Base-by-base conservation (phyloP, 2,329 filamentous ascomycete species). In the Clonostachys chloroleuca region DNA sequence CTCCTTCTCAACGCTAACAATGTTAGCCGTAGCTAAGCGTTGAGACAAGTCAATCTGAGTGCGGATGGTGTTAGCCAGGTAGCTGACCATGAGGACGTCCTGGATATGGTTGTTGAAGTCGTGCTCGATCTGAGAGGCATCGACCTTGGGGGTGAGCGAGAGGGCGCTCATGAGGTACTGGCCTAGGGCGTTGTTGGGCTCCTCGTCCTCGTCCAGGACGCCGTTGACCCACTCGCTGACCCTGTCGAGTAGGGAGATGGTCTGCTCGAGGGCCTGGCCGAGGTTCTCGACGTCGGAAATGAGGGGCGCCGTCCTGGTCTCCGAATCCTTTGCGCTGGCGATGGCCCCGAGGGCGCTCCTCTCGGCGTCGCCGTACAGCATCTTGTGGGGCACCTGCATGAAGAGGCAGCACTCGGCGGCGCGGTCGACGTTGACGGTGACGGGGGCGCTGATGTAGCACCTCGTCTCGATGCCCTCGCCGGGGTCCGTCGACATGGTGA, bases 91-190 rank as follows among this genome's bases (percentile, higher is more conserved):
- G 56, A 99, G 84, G 51, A 99, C 92, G 68, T 99, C 94, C 76
- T 99, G 94, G 70, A 99, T 91, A 75, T 99, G 94, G 78, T 95
- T 96, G 83, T 99, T 99, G 83, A 99, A 99, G 77, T 97, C 92
- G 65, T 87, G 81, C 79, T 99, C 94, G 64, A 99, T 92, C 66
- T 95, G 87, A 52, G 84, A 80, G 36, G 86, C 77, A 61, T 96
- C 89, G 51, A 97, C 94, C 80, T 97, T 99, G 62, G 94, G 94
- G 47, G 92, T 90, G 53, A 99, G 77, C 42, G 89, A 92, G 53
- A 99, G 81, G 37, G 92, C 86, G 68, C 95, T 95, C 78, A 97
- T 88, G 56, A 99, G 78, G 73, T 91, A 95, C 72, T 99, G 95
- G 56, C 92, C 94, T 48, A 99, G 77, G 12, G 92, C 90, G 56